These are phyloP conservation scores for Mallotus japonicus DNA, from an alignment of 441 rosid genomes.

Conservation along the genomic window DNA sequence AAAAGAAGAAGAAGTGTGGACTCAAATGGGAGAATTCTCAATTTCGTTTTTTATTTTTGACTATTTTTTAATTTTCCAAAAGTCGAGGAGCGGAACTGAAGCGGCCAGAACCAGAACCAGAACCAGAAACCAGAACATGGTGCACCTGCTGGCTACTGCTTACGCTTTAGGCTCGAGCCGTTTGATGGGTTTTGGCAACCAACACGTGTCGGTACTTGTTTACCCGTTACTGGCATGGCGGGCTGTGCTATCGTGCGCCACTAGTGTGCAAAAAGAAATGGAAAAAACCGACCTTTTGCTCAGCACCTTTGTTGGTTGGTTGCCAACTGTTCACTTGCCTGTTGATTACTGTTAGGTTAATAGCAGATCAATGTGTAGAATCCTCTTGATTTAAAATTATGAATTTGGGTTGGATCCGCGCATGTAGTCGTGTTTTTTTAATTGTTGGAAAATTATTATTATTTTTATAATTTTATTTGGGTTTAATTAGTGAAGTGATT, in stretches of 20 bases:
- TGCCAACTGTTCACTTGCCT: background rate
- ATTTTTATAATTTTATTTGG: no score
- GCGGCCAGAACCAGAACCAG: no score
- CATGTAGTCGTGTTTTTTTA: no score
- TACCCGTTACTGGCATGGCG: background rate
- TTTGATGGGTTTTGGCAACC: background rate
- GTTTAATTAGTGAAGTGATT: no score
- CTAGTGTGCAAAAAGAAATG: background rate
- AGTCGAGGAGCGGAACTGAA: background rate
- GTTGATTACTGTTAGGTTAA: no score
- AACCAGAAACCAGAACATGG: background rate
- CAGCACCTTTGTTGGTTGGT: slow-evolving; percentile 6
- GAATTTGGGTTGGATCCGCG: no score
- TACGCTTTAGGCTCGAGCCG: background rate
- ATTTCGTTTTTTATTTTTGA: background rate
- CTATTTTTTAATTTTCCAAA: background rate
- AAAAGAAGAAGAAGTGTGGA: background rate
- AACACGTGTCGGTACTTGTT: background rate
- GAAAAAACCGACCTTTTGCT: background rate
- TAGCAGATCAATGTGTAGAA: no score
- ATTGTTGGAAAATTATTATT: no score
- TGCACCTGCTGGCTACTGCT: no score
- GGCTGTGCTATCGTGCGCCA: slow-evolving; percentile 9
- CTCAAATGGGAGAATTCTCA: background rate
- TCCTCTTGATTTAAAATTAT: no score